Conservation (phyloP, 768 basidiomycete species). For the Kondoa subrosea region DNA sequence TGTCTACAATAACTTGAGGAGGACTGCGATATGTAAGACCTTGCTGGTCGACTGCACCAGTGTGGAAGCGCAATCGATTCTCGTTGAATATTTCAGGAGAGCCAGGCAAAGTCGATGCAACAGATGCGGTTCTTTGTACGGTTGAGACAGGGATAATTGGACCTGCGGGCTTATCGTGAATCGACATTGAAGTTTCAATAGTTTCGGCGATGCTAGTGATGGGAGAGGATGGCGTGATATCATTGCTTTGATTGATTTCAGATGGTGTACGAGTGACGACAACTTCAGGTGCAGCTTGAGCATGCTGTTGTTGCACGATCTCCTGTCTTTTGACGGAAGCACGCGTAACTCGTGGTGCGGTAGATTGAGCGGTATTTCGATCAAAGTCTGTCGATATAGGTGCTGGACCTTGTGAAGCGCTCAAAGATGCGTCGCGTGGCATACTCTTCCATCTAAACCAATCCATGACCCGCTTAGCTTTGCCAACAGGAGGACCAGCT, state of each 20-base stretch:
- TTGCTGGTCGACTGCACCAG: constrained; percentile 78
- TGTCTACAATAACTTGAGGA: constrained; percentile 70
- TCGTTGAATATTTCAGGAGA: constrained; percentile 35
- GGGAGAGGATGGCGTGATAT: constrained; percentile 14
- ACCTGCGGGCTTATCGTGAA: neutral
- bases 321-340: constrained; percentile 3
- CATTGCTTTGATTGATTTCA: too few species aligned
- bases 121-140: neutral
- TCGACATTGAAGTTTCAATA: neutral
- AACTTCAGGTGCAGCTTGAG: constrained; percentile 15
- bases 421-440: constrained; percentile 21
- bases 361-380: neutral
- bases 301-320: constrained; percentile 9
- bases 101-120: neutral
- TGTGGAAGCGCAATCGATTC: constrained; percentile 52
- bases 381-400: neutral
- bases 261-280: constrained; percentile 22
- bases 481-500: constrained; percentile 30
- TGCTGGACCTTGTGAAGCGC: constrained; percentile 14
- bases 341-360: neutral
- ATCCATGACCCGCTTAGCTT: constrained; percentile 91
- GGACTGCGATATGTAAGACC: constrained; percentile 71
- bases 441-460: constrained; percentile 58
- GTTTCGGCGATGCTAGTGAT: constrained; percentile 11
- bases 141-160: neutral